These are phyloP conservation scores for Cladosporium sp. DNA, from an alignment of 2,329 filamentous ascomycete species.

Conservation along the genomic window DNA sequence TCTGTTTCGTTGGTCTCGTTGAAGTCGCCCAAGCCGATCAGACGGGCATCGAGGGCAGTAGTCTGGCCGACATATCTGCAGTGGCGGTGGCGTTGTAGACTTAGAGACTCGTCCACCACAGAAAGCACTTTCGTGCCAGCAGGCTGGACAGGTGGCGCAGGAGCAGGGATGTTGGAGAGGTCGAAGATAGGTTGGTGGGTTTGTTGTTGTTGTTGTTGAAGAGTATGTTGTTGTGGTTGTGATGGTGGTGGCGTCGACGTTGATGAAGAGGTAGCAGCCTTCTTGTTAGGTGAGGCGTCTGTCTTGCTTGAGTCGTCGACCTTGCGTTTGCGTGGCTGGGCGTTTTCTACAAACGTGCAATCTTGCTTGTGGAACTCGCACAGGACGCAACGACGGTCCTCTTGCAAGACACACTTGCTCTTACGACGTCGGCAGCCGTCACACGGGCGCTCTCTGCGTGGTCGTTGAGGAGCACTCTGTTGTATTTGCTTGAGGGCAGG, in stretches of 20 bases:
- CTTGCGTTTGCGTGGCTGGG: constrained; percentile 78
- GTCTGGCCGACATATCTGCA: constrained; percentile 83
- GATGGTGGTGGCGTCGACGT: constrained; percentile 18
- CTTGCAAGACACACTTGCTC: constrained; percentile 75
- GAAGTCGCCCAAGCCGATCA: constrained; percentile 78
- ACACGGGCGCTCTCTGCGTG: constrained; percentile 51
- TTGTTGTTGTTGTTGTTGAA: constrained; percentile 8
- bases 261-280: constrained; percentile 23
- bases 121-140: constrained; percentile 32
- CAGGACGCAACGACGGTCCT: constrained; percentile 70
- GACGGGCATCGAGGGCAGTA: constrained; percentile 79
- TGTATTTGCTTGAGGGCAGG: constrained; percentile 38
- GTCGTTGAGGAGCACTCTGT: constrained; percentile 28
- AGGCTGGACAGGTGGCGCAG: constrained; percentile 19
- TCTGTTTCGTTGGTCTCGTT: constrained; percentile 80
- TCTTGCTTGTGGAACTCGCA: constrained; percentile 77
- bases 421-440: constrained; percentile 74
- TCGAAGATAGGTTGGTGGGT: constrained; percentile 15
- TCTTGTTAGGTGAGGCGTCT: constrained; percentile 29
- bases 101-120: constrained; percentile 55
- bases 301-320: constrained; percentile 54
- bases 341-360: constrained; percentile 76
- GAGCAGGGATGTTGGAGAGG: constrained; percentile 1
- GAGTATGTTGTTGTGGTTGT: constrained; percentile 14
- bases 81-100: constrained; percentile 74